Conservation (phyloP, 805 yeast species). For the Kuraishia capsulata region DNA sequence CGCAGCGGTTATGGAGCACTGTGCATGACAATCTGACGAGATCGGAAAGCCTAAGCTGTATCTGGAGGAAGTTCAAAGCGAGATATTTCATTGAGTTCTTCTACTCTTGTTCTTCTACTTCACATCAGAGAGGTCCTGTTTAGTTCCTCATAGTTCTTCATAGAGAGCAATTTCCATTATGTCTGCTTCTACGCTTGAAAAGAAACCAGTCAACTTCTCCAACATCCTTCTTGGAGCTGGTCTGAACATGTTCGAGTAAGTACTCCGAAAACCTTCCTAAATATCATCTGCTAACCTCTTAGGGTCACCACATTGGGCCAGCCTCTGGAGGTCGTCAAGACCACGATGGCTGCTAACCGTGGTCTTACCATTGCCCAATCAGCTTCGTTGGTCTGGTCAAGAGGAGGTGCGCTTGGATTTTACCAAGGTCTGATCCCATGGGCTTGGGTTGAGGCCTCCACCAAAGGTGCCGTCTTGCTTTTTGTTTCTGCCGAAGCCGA, state of each 20-base stretch:
- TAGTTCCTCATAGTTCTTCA: too few species aligned
- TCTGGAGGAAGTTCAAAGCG: too few species aligned
- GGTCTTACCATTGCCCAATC: conserved; percentile 59
- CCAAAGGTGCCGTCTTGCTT: conserved; percentile 92
- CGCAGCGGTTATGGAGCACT: not conserved
- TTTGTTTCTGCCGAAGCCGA: conserved; percentile 93
- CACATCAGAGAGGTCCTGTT: too few species aligned
- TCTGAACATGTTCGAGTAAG: conserved; percentile 71
- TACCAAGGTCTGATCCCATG: conserved; percentile 98
- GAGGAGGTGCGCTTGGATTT: conserved; percentile 90
- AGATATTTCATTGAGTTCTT: too few species aligned
- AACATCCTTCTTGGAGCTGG: conserved; percentile 93
- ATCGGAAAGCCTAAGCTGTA: too few species aligned
- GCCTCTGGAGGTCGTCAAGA: conserved; percentile 91
- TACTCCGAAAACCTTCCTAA: conserved; percentile 1
- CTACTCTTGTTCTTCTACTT: too few species aligned
- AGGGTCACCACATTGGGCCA: conserved; percentile 89
- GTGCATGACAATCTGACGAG: not conserved
- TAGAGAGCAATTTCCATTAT: too few species aligned
- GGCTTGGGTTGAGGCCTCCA: conserved; percentile 99
- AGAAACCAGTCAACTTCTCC: conserved; percentile 81
- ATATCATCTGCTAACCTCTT: conserved; percentile 3
- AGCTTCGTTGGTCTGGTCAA: conserved; percentile 70
- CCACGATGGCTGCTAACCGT: conserved; percentile 98
- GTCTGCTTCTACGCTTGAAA: too few species aligned